Base-by-base conservation (phyloP, 2,329 filamentous ascomycete species). In the Trichoderma afroharzianum region DNA sequence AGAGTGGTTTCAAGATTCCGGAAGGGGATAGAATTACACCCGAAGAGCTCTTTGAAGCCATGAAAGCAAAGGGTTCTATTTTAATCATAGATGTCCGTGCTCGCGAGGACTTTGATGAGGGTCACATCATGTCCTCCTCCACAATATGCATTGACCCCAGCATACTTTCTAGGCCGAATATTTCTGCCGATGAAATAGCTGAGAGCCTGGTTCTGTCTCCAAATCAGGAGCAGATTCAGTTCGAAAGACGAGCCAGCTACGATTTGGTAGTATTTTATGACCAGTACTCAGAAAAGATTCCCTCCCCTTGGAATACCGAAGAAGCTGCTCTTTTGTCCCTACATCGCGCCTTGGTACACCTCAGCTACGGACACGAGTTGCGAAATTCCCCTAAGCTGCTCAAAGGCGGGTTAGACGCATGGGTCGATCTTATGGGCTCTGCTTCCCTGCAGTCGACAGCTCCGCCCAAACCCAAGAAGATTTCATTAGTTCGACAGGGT, bases 261-360 rank as follows among this genome's bases (percentile, higher is more conserved):
- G 94, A 98, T 75, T 82, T 98, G 55, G 88, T 99, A 12, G 93
- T 99, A 0, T 96, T 97, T 77, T 97, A 98, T 79, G 94, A 99
- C 79, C 88, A 95, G 74, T 73, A 86, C 79, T 85, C 93, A 77
- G 71, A 87, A 81, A 75, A 84, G 74, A 76, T 97, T 24, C 73
- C 75, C 72, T 72, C 74, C 70, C 76, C 76, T 68, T 79, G 75
- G 28, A 80, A 80, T 67, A 75, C 80, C 75, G 81, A 80, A 78
- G 86, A 81, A 80, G 83, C 77, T 77, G 88, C 90, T n/a, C 81
- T 98, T 24, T 85, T 90, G 74, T 90, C 90, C 18, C 84, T 99
- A 14, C 90, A 92, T 77, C 91, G 94, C 73, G 94, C 95, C 0
- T 83, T 99, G 4, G 90, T 91, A 67, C 91, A 96, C 71, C 97